Base-by-base conservation (phyloP, 495 filamentous ascomycete genomes). In the Penicillium cosmopolitanum region DNA sequence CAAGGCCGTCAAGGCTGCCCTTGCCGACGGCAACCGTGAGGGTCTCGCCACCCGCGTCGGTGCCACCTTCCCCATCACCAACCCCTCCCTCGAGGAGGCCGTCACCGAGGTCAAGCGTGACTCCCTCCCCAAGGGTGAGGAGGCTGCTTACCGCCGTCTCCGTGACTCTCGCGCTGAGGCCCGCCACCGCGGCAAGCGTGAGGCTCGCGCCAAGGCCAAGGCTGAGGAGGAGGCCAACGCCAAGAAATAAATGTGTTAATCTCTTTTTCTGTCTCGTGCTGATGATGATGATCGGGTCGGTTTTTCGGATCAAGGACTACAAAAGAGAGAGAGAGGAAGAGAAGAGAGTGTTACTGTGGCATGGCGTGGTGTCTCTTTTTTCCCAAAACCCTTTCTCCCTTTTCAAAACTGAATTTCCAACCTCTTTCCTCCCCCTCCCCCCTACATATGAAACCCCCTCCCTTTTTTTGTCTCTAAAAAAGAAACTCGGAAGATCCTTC, bases 171-270 rank as follows among this genome's bases (percentile, higher is more conserved):
- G 94, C 77, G 88, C 86, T 71, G 92, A 96, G 70, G 90, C 90
- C 63, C 87, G 92, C 73, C 80, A 89, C 66, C 73, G 84, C 36
- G 95, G 95, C 71, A 82, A 84, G 69, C 88, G 93, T 74, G 93
- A 95, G 84, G 97, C 98, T 92, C 87, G 95, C 70, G 88, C 85
- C 56, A 89, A 88, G 86, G 89, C 87, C 59, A 97, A 96, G 90
- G 92, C 89, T 68, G 90, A 93, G 55, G 96, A 96, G 80, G 90
- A 88, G 60, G 84, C 84, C 75, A 86, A 87, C 69, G 87, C 87
- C 85, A 97, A 89, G 85, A 89, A 98, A 89, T 97, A 96, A 85
- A 81, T 78, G 76, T 78, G 73, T 56, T 65, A 67, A 74, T 72
- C 72, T 48, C 64, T 66, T 69, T 69, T 69, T 38, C 12, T 38